Percentiles rank a stretch among this genome's conserved stretches.
Conservation (phyloP, 139 green algal genomes). For the Chlorella sp. region DNA sequence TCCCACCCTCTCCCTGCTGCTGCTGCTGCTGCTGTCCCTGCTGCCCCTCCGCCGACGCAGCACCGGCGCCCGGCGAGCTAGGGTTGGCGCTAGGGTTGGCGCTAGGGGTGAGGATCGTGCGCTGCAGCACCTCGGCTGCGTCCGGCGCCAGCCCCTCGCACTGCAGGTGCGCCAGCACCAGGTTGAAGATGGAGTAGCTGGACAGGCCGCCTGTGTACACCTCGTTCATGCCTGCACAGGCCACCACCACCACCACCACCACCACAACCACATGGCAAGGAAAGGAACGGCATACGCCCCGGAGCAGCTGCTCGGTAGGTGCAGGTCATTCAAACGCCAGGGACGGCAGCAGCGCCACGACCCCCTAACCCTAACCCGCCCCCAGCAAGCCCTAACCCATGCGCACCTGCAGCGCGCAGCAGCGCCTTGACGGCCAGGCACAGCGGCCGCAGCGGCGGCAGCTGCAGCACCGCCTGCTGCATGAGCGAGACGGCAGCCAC, state of each 20-base stretch:
- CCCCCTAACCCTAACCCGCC: neutral
- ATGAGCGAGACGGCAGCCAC: conserved; percentile 24
- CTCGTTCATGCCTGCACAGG: conserved; percentile 59
- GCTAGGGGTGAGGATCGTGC: no score
- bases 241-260: neutral
- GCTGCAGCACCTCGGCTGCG: neutral
- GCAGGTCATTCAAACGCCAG: neutral
- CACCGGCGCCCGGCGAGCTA: neutral
- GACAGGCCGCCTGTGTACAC: conserved; percentile 61
- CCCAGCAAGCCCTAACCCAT: no score
- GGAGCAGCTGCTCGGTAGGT: no score
- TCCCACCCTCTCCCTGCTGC: neutral
- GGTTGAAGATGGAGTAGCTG: conserved; percentile 66
- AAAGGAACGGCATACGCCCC: no score
- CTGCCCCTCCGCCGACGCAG: neutral
- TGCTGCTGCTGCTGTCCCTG: neutral
- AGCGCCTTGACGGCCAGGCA: conserved; percentile 44
- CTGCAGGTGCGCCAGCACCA: conserved; percentile 67
- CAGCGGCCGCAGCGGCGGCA: conserved; percentile 29
- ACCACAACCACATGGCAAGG: neutral
- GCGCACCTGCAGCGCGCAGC: conserved; percentile 31
- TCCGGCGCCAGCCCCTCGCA: conserved; percentile 26
- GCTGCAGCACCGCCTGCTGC: conserved; percentile 7
- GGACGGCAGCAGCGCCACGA: neutral
- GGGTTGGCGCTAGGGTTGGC: neutral